Evolutionary conservation across 2,329 filamentous ascomycete genomes (phyloP).

Genomic region (Lachnum nothofagi): DNA sequence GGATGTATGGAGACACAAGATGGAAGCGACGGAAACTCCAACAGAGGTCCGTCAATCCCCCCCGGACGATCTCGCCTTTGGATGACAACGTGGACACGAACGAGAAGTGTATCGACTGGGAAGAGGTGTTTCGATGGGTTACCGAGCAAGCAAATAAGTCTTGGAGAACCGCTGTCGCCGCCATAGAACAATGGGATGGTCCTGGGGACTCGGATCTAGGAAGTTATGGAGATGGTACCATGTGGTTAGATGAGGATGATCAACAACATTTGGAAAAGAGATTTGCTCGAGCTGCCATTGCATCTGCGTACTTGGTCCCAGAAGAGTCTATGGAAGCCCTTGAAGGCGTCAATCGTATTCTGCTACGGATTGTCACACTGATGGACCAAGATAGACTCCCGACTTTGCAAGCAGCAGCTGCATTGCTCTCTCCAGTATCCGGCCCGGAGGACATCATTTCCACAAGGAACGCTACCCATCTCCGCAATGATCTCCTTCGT

Average conservation of each 20-base stretch:
- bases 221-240: conserved; percentile 45
- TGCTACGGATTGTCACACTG: conserved; percentile 54
- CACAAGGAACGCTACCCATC: conserved; percentile 39
- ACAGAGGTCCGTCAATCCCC: conserved; percentile 9
- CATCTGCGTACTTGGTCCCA: conserved; percentile 62
- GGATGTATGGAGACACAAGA: conserved; percentile 62
- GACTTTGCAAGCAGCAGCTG: conserved; percentile 44
- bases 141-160: conserved; percentile 52
- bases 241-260: conserved; percentile 56
- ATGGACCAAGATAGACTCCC: conserved; percentile 56
- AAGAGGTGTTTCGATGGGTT: conserved; percentile 65
- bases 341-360: conserved; percentile 54
- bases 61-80: conserved; percentile 18
- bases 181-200: conserved; percentile 68
- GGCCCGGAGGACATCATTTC: conserved; percentile 35
- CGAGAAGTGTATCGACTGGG: conserved; percentile 58
- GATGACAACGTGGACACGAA: conserved; percentile 24
- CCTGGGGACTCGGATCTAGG: conserved; percentile 66
- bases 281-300: conserved; percentile 64
- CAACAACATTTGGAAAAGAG: conserved; percentile 55
- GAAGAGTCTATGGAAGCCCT: conserved; percentile 55
- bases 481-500: conserved; percentile 51
- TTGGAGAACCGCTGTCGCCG: conserved; percentile 58
- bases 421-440: conserved; percentile 41
- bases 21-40: conserved; percentile 46